Evolutionary conservation across 805 yeast species (phyloP).

Genomic region (Spathaspora arborariae): DNA sequence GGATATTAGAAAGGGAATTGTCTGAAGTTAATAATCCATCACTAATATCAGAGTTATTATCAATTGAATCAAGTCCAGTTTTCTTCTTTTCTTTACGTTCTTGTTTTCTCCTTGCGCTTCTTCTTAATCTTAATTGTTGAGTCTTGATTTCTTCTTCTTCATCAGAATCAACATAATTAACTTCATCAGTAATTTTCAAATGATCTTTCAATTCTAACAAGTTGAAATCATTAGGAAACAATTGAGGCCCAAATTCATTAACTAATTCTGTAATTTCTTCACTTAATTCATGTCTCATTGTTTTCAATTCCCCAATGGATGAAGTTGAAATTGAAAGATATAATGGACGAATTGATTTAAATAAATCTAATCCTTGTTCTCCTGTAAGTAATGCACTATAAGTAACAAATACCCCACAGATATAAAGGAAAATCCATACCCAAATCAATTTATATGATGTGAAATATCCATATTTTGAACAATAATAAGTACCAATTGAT

Average conservation of each 20-base stretch:
- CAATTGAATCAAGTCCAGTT: slow-evolving; percentile 12
- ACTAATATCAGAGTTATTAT: slow-evolving; percentile 38
- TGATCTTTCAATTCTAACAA: slow-evolving; percentile 44
- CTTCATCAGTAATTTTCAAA: slow-evolving; percentile 23
- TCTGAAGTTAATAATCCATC: slow-evolving; percentile 61
- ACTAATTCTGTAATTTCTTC: slow-evolving; percentile 75
- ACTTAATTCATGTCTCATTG: slow-evolving; percentile 58
- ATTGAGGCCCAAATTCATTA: slow-evolving; percentile 75
- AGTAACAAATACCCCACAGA: slow-evolving; percentile 69
- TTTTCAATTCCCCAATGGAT: slow-evolving; percentile 55
- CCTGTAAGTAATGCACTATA: slow-evolving; percentile 91
- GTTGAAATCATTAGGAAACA: slow-evolving; percentile 80
- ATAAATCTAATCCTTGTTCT: slow-evolving; percentile 87
- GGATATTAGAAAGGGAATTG: slow-evolving; percentile 60
- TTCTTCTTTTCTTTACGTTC: slow-evolving; percentile 14
- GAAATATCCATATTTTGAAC: slow-evolving; percentile 18
- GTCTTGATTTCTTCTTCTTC: slow-evolving; percentile 50
- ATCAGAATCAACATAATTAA: slow-evolving; percentile 37
- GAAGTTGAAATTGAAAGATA: slow-evolving; percentile 61
- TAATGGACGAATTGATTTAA: slow-evolving; percentile 79
- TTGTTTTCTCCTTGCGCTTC: slow-evolving; percentile 23
- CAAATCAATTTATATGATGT: slow-evolving; percentile 30
- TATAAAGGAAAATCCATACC: slow-evolving; percentile 45
- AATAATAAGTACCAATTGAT: slow-evolving; percentile 45
- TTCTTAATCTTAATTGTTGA: slow-evolving; percentile 42